Evolutionary conservation across 371 early-diverging fungal genomes (phyloP).

Genomic region (Mortierella sp.): DNA sequence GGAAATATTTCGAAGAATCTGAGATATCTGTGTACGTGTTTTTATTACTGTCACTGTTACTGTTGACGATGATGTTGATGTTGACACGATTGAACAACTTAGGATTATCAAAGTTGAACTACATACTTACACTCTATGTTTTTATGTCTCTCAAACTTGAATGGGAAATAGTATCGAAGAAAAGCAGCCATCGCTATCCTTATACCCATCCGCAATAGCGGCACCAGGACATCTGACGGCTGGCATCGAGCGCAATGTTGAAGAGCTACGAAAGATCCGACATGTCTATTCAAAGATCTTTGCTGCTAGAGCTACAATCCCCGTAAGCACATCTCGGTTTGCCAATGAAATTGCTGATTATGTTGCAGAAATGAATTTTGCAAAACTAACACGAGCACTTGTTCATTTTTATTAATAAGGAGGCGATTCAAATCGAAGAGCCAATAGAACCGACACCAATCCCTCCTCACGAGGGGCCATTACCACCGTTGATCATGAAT

Average conservation of each 20-base stretch:
- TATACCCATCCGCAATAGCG: slow-evolving; percentile 71
- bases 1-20: slow-evolving; percentile 47
- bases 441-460: slow-evolving; percentile 38
- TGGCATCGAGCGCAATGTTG: slow-evolving; percentile 73
- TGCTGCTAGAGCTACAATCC: slow-evolving; percentile 73
- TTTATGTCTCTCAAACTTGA: background rate
- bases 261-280: slow-evolving; percentile 74
- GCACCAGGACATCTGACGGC: slow-evolving; percentile 70
- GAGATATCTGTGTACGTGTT: slow-evolving; percentile 36
- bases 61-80: background rate
- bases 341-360: too few relatives aligned
- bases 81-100: background rate
- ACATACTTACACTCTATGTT: background rate
- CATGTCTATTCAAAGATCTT: slow-evolving; percentile 81
- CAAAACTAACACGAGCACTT: background rate
- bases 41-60: background rate
- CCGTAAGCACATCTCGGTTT: slow-evolving; percentile 55
- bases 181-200: slow-evolving; percentile 62
- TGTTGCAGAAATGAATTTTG: background rate
- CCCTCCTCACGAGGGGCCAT: slow-evolving; percentile 41
- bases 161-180: slow-evolving; percentile 18
- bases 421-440: slow-evolving; percentile 33
- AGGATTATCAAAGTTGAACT: background rate
- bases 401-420: slow-evolving; percentile 10
- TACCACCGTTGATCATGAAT: slow-evolving; percentile 73